Percentiles rank a stretch among this genome's conserved stretches.
phyloP scores from a whole-genome alignment of 768 basidiomycete species.

The Leccinellum albellum region DNA sequence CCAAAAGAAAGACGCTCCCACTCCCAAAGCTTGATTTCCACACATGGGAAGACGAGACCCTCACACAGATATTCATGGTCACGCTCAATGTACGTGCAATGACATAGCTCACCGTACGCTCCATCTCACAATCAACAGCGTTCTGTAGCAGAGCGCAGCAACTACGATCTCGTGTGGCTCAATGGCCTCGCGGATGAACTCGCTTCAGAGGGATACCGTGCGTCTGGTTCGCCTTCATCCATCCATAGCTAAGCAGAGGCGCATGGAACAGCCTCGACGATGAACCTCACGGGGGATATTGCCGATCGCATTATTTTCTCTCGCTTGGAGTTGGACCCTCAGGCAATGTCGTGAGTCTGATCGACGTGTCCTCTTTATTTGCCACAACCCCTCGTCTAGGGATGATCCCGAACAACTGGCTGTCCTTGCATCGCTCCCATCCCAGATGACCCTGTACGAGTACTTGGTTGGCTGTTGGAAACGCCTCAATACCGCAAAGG shows the following conservation, averaged over 20 bases:
- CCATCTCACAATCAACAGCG: constrained; percentile 37
- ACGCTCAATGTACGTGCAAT: constrained; percentile 66
- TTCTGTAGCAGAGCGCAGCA: constrained; percentile 53
- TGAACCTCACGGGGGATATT: constrained; percentile 52
- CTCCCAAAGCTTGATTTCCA: constrained; percentile 48
- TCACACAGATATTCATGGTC: constrained; percentile 67
- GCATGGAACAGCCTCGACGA: constrained; percentile 30
- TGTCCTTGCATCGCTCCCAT: constrained; percentile 72
- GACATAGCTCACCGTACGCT: neutral
- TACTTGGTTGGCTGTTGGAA: constrained; percentile 93
- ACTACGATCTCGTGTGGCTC: constrained; percentile 78
- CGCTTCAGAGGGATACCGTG: constrained; percentile 52
- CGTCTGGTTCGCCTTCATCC: neutral
- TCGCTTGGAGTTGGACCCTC: constrained; percentile 75
- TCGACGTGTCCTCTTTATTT: constrained; percentile 1
- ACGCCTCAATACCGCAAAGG: constrained; percentile 58
- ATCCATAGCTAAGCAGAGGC: neutral
- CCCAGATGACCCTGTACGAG: constrained; percentile 79
- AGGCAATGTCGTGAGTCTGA: constrained; percentile 59
- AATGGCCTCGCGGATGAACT: constrained; percentile 72
- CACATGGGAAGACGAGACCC: constrained; percentile 71
- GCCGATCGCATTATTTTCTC: constrained; percentile 80
- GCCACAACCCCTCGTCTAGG: constrained; percentile 32
- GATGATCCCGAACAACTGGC: constrained; percentile 73
- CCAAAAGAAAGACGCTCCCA: constrained; percentile 47